phyloP scores from a whole-genome alignment of 2,329 filamentous ascomycete species.

The Neoscytalidium dimidiatum region DNA sequence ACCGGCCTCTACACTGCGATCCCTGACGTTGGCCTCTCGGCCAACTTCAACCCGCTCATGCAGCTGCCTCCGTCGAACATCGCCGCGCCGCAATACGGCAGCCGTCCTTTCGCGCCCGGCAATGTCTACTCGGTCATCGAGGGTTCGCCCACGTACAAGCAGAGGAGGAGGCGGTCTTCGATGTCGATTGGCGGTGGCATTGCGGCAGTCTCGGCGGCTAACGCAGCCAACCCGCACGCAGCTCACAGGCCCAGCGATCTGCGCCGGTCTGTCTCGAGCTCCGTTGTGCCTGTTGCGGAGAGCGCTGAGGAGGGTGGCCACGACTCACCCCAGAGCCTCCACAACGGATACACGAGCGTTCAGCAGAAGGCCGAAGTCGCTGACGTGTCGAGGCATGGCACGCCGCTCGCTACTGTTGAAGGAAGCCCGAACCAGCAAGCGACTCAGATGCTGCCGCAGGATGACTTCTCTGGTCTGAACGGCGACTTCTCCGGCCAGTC shows the following conservation, averaged over 20 bases:
- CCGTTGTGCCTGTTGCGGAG: constrained; percentile 79
- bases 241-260: constrained; percentile 85
- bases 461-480: constrained; percentile 58
- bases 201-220: constrained; percentile 63
- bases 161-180: constrained; percentile 88
- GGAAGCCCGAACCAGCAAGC: constrained; percentile 76
- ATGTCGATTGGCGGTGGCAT: constrained; percentile 80
- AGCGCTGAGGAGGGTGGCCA: constrained; percentile 71
- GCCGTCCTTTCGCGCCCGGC: constrained; percentile 68
- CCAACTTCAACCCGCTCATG: constrained; percentile 83
- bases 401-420: constrained; percentile 82
- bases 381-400: constrained; percentile 85
- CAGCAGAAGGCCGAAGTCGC: constrained; percentile 73
- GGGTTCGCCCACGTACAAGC: constrained; percentile 98
- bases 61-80: constrained; percentile 86
- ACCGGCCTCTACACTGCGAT: constrained; percentile 95
- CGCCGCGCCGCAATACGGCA: constrained; percentile 75
- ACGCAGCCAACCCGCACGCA: constrained; percentile 53
- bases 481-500: constrained; percentile 62
- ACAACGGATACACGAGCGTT: constrained; percentile 63
- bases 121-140: constrained; percentile 96
- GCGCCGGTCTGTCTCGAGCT: constrained; percentile 84
- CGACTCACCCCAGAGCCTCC: constrained; percentile 76
- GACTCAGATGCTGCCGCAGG: constrained; percentile 66
- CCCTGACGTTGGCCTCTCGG: constrained; percentile 78